phyloP scores from a whole-genome alignment of 2,329 filamentous ascomycete species.

The Fusarium piperis region DNA sequence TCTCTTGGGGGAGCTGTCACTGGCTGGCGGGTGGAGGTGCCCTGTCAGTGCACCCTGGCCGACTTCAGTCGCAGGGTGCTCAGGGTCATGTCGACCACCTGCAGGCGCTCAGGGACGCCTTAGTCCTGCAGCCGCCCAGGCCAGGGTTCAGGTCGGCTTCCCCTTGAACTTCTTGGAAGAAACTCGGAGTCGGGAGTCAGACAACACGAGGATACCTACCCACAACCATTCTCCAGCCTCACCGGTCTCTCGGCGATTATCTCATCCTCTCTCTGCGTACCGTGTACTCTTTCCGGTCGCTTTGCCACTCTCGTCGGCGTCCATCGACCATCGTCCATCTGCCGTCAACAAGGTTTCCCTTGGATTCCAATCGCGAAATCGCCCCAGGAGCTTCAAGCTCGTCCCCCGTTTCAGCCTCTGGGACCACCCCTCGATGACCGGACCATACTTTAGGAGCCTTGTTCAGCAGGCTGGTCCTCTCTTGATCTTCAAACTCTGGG shows the following conservation, averaged over 20 bases:
- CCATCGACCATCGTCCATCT: not conserved
- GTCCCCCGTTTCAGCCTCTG: constrained; percentile 33
- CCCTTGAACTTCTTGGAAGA: constrained; percentile 38
- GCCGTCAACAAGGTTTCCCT: constrained; percentile 27
- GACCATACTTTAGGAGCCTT: constrained; percentile 23
- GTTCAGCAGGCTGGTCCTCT: constrained; percentile 23
- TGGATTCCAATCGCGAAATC: constrained; percentile 33
- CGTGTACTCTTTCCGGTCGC: constrained; percentile 1
- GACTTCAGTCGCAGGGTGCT: constrained; percentile 1
- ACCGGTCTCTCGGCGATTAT: constrained; percentile 18
- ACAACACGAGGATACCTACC: constrained; percentile 29
- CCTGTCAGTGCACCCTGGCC: constrained; percentile 24
- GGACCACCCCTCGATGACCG: constrained; percentile 37
- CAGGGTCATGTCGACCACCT: not conserved
- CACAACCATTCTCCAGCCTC: constrained; percentile 21
- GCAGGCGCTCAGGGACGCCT: constrained; percentile 1
- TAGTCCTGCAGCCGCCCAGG: not conserved
- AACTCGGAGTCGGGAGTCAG: constrained; percentile 23
- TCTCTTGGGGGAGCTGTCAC: constrained; percentile 1
- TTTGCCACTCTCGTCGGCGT: constrained; percentile 4
- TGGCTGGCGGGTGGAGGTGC: constrained; percentile 7
- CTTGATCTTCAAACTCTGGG: constrained; percentile 13
- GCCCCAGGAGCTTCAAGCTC: constrained; percentile 23
- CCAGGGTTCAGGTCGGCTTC: constrained; percentile 31
- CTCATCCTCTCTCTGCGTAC: constrained; percentile 23